Evolutionary conservation across 495 filamentous ascomycete species (phyloP), one percentile per base, ranked within the genome.

Genomic region (Daldinia decipiens): DNA sequence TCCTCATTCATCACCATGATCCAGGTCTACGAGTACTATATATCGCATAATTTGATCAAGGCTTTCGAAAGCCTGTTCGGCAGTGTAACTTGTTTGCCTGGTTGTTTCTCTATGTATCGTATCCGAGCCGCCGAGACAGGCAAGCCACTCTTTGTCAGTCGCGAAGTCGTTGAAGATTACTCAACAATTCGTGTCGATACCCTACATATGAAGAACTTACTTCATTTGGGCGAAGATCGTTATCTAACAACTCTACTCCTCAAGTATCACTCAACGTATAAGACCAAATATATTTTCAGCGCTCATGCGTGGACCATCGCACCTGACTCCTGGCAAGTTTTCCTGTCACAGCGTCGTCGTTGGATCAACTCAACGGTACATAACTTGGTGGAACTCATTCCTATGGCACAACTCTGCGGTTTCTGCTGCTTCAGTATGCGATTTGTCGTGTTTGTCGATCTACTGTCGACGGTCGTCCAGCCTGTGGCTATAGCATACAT

Each of bases 401-500:
- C 94, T 5, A 81, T 99, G 78, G 87, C 91, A 57, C 92, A 98
- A 77, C 89, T 99, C 32, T 99, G 95, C 81, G 95, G 95, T 79
- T 99, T 99, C 88, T 99, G 95, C 85, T 98, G 96, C 81, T 99
- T 99, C 85, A 94, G 91, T 79, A 99, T 99, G 95, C 89, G 95
- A 72, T 99, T 99, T 82, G 85, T 99, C 66, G 95, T 99, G 70
- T 97, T 99, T 74, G 79, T 98, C 62, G 95, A 99, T 77, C 85
- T 99, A 47, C 83, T 99, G 61, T 93, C 91, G 61, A 99, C 95
- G 32, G 79, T 98, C 63, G 89, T 98, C 55, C 93, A 95, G 76
- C 95, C 95, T 3, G 95, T 97, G 47, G 95, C 90, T 1, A 84
- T 96, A n/a, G 95, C 87, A 27, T 99, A 98, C 74, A 90, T 99